These are phyloP conservation scores for Noccaea bulbosa DNA, from an alignment of 345 rosid genomes.

Conservation along the genomic window DNA sequence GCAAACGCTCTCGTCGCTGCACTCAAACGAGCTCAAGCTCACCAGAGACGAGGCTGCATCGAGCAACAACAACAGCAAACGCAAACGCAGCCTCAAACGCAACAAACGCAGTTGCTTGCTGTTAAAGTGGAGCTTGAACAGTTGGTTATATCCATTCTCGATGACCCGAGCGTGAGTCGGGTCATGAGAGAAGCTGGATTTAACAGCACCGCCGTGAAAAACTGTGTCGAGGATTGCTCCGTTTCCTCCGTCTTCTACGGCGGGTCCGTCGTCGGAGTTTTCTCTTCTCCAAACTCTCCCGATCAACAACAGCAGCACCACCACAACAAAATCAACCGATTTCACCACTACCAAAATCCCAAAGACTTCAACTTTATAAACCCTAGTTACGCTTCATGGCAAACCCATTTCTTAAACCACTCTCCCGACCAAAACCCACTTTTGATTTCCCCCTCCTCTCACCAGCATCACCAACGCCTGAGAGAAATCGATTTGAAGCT, in stretches of 20 bases:
- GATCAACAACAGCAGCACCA: constrained; percentile 35
- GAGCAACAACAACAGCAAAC: constrained; percentile 54
- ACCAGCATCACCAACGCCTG: constrained; percentile 37
- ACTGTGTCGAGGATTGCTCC: constrained; percentile 70
- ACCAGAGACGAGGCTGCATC: constrained; percentile 72
- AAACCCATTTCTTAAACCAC: constrained; percentile 58
- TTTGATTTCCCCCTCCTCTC: constrained; percentile 37
- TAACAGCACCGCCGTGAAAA: constrained; percentile 77
- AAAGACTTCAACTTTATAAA: constrained; percentile 48
- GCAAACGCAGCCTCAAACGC: constrained; percentile 53
- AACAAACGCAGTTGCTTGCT: constrained; percentile 54
- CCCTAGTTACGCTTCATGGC: constrained; percentile 60
- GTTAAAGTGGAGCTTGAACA: constrained; percentile 79
- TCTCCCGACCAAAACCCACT: constrained; percentile 58
- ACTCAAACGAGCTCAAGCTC: constrained; percentile 83
- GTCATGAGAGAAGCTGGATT: constrained; percentile 96
- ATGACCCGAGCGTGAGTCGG: constrained; percentile 87
- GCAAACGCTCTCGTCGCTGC: constrained; percentile 81
- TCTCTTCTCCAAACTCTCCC: constrained; percentile 86
- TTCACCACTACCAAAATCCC: constrained; percentile 43
- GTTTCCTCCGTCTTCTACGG: constrained; percentile 63
- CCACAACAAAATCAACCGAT: constrained; percentile 32
- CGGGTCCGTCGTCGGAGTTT: constrained; percentile 63
- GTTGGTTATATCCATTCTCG: constrained; percentile 68
- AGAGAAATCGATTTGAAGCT: constrained; percentile 65